phyloP scores from a whole-genome alignment of 2,329 filamentous ascomycete species.

The Phaeosphaeria sp. region DNA sequence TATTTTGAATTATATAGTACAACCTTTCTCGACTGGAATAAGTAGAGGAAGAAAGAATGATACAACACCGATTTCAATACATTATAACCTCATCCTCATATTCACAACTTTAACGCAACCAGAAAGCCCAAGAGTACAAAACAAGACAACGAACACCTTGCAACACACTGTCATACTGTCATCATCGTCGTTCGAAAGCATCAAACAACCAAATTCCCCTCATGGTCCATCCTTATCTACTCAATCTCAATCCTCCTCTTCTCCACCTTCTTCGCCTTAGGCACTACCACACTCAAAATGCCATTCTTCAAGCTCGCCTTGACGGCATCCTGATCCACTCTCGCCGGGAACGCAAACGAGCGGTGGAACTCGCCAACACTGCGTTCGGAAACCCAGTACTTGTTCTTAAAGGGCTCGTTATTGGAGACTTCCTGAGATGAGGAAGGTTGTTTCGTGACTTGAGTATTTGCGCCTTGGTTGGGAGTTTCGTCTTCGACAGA shows the following conservation, averaged over 20 bases:
- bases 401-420: constrained; percentile 57
- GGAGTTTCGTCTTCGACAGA: constrained; percentile 69
- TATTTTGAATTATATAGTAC: no score
- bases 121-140: no score
- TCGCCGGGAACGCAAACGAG: constrained; percentile 63
- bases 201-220: no score
- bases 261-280: constrained; percentile 50
- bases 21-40: no score
- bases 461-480: constrained; percentile 46
- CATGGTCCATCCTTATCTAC: no score
- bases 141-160: no score
- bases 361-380: constrained; percentile 66
- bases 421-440: neutral
- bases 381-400: constrained; percentile 74
- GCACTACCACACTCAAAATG: constrained; percentile 63
- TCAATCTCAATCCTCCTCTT: neutral
- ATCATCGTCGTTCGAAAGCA: no score
- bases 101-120: no score
- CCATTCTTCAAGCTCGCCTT: constrained; percentile 67
- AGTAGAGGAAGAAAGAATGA: no score
- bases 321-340: constrained; percentile 66
- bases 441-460: constrained; percentile 38
- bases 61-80: no score
- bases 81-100: no score
- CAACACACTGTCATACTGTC: no score